Evolutionary conservation across 106 monocot genomes (phyloP), one percentile per base, ranked within the genome.

Genomic region (Vanilla planifolia): DNA sequence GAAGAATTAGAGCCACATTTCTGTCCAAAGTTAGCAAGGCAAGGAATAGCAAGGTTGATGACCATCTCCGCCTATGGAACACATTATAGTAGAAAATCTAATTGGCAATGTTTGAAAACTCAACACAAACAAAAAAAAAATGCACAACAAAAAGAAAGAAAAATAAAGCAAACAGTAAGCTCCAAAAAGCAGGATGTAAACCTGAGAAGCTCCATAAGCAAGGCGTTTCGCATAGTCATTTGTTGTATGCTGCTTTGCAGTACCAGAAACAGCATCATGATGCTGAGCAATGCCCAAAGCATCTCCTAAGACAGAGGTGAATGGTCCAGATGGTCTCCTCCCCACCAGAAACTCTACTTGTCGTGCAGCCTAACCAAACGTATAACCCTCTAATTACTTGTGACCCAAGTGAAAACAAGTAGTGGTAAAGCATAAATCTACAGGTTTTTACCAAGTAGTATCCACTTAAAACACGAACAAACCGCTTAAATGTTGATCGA

Each of bases 151-250:
- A 46, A 17, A 27, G 29, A 53, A 16, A 53, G 30, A 17, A 53
- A 32, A 48, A n/a, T 4, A 52, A 29, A 3, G 11, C 6, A 32
- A 16, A 6, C 28, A 53, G 15, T 32, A 34, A 35, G 17, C 33
- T 57, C 10, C 20, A 15, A 20, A 15, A 57, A 57, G 21, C 16
- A 62, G 35, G 6, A 21, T 66, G 27, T 29, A 51, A 62, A 89
- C 89, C 80, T 85, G 25, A 27, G 75, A 75, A 19, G 80, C 76
- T 63, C 89, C 89, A 74, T 35, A 56, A 6, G 80, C 67, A 43
- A 89, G 75, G 52, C 89, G 89, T 70, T 89, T 89, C 40, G 75
- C 62, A 70, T 89, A 89, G 41, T 89, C 89, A 79, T 89, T 53
- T 72, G 89, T 85, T 27, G 78, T 79, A 66, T 89, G 84, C 41